Evolutionary conservation across 139 green algal species (phyloP).

Genomic region (Chlamydomonas schloesseri): DNA sequence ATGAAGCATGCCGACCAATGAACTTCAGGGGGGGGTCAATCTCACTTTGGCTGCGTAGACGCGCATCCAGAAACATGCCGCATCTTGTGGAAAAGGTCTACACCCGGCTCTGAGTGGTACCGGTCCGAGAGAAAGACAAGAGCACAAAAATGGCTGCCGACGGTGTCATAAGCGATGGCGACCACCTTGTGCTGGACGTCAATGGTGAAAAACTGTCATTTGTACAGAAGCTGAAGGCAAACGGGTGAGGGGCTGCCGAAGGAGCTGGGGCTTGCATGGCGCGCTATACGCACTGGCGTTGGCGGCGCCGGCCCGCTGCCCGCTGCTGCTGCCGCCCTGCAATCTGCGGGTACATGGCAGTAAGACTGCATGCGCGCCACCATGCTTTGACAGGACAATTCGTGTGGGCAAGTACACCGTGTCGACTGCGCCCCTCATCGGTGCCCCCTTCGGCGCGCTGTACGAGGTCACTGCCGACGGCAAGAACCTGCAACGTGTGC

Average conservation of each 20-base stretch:
- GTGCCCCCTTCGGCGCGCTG: conserved; percentile 71
- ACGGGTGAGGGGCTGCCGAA: conserved; percentile 15
- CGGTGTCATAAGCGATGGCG: conserved; percentile 62
- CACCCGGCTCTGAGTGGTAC: too few relatives aligned
- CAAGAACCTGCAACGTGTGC: conserved; percentile 44
- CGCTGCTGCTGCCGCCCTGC: neutral
- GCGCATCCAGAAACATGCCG: too few relatives aligned
- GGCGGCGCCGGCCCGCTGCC: too few relatives aligned
- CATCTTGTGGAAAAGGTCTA: too few relatives aligned
- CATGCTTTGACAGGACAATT: conserved; percentile 56
- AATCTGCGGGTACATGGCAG: neutral
- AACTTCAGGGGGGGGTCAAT: too few relatives aligned
- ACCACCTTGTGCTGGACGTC: conserved; percentile 76
- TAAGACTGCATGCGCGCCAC: neutral
- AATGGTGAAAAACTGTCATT: conserved; percentile 72
- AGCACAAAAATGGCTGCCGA: conserved; percentile 7
- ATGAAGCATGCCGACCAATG: too few relatives aligned
- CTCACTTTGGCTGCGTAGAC: too few relatives aligned
- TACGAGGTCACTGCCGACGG: conserved; percentile 62
- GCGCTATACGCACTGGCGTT: too few relatives aligned
- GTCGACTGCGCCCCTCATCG: conserved; percentile 61
- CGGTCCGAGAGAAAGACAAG: too few relatives aligned
- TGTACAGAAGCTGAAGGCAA: conserved; percentile 46
- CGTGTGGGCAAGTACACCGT: conserved; percentile 61
- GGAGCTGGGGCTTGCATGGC: too few relatives aligned